Percentiles rank a stretch among this genome's conserved stretches.
These are phyloP conservation scores for Pseudopithomyces chartarum DNA, from an alignment of 2,329 filamentous ascomycete genomes.

Conservation along the genomic window DNA sequence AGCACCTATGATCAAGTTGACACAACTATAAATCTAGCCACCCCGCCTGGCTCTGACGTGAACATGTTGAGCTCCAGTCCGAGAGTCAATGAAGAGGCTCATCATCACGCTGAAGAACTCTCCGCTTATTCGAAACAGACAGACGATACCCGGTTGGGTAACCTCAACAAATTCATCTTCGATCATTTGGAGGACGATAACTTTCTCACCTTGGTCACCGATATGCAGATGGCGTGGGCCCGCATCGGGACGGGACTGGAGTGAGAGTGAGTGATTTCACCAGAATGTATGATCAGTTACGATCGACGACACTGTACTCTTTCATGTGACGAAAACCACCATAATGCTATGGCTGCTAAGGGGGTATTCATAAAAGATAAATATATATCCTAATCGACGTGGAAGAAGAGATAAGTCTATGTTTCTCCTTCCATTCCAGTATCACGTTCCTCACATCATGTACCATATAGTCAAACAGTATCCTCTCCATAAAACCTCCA, in stretches of 20 bases:
- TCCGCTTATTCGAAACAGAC: conserved; percentile 45
- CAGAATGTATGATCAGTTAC: background rate
- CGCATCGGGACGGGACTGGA: conserved; percentile 24
- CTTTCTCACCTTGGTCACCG: conserved; percentile 57
- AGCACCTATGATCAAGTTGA: conserved; percentile 12
- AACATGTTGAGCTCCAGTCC: background rate
- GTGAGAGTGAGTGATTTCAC: background rate
- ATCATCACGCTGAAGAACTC: conserved; percentile 17
- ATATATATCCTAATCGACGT: background rate
- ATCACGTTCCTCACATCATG: too few species aligned
- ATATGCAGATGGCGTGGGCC: conserved; percentile 56
- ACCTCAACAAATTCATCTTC: conserved; percentile 57
- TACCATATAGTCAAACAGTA: too few species aligned
- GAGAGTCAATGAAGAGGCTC: background rate
- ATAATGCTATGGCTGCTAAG: background rate
- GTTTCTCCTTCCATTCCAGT: too few species aligned
- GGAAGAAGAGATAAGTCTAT: too few species aligned
- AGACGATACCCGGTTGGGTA: conserved; percentile 47
- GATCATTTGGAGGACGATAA: conserved; percentile 55
- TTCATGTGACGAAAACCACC: background rate
- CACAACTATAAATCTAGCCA: conserved; percentile 6
- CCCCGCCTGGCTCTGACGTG: conserved; percentile 11
- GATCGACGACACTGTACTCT: background rate
- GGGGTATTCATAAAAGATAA: background rate
- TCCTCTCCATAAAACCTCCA: too few species aligned